Base-by-base conservation (phyloP, 108 stramenopile genomes). In the Nitzschia sp. region DNA sequence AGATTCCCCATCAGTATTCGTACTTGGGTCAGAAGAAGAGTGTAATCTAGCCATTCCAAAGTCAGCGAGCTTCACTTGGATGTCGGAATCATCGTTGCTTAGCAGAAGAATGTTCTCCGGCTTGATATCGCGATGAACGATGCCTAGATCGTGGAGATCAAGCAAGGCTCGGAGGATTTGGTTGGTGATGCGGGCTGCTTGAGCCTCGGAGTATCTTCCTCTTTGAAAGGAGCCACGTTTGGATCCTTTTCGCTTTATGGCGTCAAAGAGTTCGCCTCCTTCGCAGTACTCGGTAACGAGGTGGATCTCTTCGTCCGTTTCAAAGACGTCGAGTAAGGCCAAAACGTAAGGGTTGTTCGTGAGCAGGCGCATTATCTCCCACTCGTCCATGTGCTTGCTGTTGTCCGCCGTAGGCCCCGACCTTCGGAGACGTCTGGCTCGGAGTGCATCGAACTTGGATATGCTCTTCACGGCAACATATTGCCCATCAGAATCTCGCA, bases 181-280 rank as follows among this genome's bases (percentile, higher is more conserved):
- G 46, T 76, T 76, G 48, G 90, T 83, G 34, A 97, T 85, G 15
- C 59, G 35, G 4, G 83, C 75, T 6, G 89, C 82, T 63, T 95
- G 89, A 19, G 68, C 50, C 80, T 97, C 96, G 8, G 66, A 71
- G 54, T 83, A 91, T 36, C 72, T 73, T 67, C 80, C 80, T 63
- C 72, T 69, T 22, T 58, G 52, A 3, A 68, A 68, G 28, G 63
- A 63, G 44, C 53, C 28, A 17, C 59, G 33, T 9, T 31, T 74
- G 16, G 50, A 45, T 45, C 55, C 65, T 47, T 67, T 67, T 2
- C 70, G 59, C 38, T 78, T 80, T 45, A 91, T 91, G 26, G 85
- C 87, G 61, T 88, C 84, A 53, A 89, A 94, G 22, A 94, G 77
- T 38, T 95, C 93, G 17, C 93, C 93, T n/a, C 96, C 93, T 44